phyloP scores from a whole-genome alignment of 2,329 filamentous ascomycete genomes.

The Xylaria sp. region DNA sequence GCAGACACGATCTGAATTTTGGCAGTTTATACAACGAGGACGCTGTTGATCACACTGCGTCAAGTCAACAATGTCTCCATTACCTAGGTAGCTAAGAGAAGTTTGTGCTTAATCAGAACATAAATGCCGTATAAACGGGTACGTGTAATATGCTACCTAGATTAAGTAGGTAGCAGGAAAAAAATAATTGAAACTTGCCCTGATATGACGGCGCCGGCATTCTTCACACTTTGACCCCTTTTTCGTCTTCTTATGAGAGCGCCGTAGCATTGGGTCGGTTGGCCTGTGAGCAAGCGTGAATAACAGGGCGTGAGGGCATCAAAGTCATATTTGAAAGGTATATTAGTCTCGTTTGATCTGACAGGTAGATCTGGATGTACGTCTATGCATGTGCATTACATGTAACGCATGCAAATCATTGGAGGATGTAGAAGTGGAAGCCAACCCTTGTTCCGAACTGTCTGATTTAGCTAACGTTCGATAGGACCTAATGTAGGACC shows the following conservation, averaged over 20 bases:
- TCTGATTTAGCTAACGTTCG: neutral
- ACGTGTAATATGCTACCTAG: neutral
- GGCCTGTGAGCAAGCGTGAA: neutral
- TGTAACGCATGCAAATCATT: neutral
- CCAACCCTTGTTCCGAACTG: neutral
- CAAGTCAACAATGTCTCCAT: neutral
- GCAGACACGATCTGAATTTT: conserved; percentile 32
- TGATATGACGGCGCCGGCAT: conserved; percentile 36
- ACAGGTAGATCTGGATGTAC: neutral
- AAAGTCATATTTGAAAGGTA: neutral
- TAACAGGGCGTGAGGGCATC: neutral
- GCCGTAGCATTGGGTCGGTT: conserved; percentile 25
- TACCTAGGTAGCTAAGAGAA: conserved; percentile 17
- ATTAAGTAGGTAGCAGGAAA: too few relatives aligned
- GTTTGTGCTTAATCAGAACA: neutral
- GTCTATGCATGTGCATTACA: neutral
- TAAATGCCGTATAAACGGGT: neutral
- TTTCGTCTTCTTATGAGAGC: conserved; percentile 36
- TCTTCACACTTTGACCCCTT: conserved; percentile 37
- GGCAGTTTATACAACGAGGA: conserved; percentile 34
- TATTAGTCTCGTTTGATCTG: neutral
- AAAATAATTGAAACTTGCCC: conserved; percentile 29
- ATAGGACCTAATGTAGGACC: neutral
- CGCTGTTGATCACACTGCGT: conserved; percentile 34
- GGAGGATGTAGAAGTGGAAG: neutral